Evolutionary conservation across 129 eudicot genomes (phyloP), one percentile per base, ranked within the genome.

Genomic region (Saposhnikovia divaricata): DNA sequence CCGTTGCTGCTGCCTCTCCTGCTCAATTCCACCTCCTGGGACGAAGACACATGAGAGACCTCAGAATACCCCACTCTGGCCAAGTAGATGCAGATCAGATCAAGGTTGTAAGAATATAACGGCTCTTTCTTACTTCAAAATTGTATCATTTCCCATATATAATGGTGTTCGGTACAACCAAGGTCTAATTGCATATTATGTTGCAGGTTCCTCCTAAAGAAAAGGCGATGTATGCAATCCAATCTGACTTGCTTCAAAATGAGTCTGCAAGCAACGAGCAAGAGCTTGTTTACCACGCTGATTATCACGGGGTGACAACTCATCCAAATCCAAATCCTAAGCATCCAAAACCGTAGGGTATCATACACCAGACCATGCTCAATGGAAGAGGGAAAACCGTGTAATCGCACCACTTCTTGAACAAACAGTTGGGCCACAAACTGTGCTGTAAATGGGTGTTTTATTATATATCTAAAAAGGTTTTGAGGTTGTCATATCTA

Each of bases 271-370:
- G 74, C 38, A 25, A 78, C 19, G 72, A 40, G 27, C 34, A 45
- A 45, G 76, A 79, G 76, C 75, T 79, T 31, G 83, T 75, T 28
- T 81, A 81, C 83, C 78, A 81, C 47, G 31, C 38, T 59, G 83
- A 81, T 44, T 81, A 81, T 66, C 83, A 74, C 10, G 83, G 83
- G 21, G 83, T 81, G 21, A 57, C 73, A 75, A 81, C 83, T 61
- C 83, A 81, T 46, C 83, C 83, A 38, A 68, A 74, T 81, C 83
- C 83, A 37, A 88, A 81, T 76, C 95, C 95, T 44, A 90, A 84
- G 82, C 91, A 90, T 88, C 91, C 91, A 66, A 82, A 42, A 83
- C 85, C 84, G 6, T 86, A 82, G 80, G 78, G 47, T 50, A 65
- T 12, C 12, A 28, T 66, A 66, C 9, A 16, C 21, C 40, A 8